These are phyloP conservation scores for Globisporangium nagaii DNA, from an alignment of 352 stramenopile species.

Conservation along the genomic window DNA sequence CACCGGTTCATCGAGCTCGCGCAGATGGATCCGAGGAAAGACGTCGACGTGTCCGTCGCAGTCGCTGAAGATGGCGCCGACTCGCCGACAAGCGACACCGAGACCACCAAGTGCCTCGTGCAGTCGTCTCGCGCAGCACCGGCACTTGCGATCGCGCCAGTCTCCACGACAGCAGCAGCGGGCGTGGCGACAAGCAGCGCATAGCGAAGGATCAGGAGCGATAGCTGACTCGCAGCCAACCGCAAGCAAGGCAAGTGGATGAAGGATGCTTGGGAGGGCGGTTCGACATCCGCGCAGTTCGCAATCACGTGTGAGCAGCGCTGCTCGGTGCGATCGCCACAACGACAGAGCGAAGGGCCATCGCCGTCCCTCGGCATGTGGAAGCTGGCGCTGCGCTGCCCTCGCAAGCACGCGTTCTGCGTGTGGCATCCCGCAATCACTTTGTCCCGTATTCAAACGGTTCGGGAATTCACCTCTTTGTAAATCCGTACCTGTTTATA, in stretches of 20 bases:
- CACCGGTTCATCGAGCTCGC: conserved; percentile 32
- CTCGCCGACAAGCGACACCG: neutral
- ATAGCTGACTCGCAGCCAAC: no score
- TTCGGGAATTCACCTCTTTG: no score
- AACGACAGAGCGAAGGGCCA: no score
- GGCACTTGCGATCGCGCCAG: neutral
- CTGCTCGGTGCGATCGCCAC: neutral
- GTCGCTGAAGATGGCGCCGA: neutral
- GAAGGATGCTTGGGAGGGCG: no score
- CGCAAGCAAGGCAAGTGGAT: no score
- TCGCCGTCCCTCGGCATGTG: neutral
- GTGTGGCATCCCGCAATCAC: no score
- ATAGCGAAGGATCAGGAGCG: no score
- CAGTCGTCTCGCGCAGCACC: neutral
- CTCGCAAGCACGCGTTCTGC: no score
- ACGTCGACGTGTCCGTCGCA: neutral
- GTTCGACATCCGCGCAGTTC: neutral
- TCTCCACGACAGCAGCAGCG: neutral
- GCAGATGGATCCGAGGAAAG: conserved; percentile 21
- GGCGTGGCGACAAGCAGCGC: neutral
- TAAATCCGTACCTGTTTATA: no score
- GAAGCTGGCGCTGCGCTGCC: no score
- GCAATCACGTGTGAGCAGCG: neutral
- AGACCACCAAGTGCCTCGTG: neutral
- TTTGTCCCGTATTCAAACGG: no score